Percentiles rank a stretch among this genome's conserved stretches.
Evolutionary conservation across 768 basidiomycete species (phyloP).

Genomic region (Russula foetens): DNA sequence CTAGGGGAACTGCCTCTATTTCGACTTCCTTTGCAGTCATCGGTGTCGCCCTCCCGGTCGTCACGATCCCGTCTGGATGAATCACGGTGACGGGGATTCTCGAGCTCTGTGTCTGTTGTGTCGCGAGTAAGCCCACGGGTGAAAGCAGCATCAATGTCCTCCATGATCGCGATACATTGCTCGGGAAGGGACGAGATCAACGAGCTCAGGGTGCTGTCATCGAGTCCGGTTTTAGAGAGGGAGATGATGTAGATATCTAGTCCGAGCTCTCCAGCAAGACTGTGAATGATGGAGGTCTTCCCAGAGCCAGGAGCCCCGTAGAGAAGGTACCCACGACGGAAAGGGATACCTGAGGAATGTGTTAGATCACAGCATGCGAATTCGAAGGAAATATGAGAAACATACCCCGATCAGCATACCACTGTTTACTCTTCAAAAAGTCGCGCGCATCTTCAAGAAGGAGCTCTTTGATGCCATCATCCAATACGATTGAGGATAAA

Average conservation of each 20-base stretch:
- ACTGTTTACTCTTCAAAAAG: slow-evolving; percentile 57
- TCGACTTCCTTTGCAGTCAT: background rate
- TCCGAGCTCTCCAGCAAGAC: slow-evolving; percentile 68
- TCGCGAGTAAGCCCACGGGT: slow-evolving; percentile 34
- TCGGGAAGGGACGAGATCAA: slow-evolving; percentile 59
- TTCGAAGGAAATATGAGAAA: background rate
- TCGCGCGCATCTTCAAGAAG: slow-evolving; percentile 62
- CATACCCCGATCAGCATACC: slow-evolving; percentile 63
- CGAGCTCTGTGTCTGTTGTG: slow-evolving; percentile 8
- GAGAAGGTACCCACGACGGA: slow-evolving; percentile 72
- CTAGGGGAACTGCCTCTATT: background rate
- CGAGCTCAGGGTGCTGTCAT: slow-evolving; percentile 50
- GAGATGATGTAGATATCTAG: slow-evolving; percentile 69
- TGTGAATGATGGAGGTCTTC: slow-evolving; percentile 72
- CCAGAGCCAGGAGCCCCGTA: slow-evolving; percentile 72
- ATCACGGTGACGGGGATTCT: slow-evolving; percentile 28
- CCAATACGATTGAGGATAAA: slow-evolving; percentile 58
- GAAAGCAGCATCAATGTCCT: slow-evolving; percentile 80
- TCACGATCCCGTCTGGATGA: slow-evolving; percentile 17
- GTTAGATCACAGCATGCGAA: background rate
- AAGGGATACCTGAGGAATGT: slow-evolving; percentile 45
- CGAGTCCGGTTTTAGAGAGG: slow-evolving; percentile 52
- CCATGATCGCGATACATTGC: slow-evolving; percentile 70
- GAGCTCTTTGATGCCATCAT: slow-evolving; percentile 57
- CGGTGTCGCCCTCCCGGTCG: slow-evolving; percentile 1